These are phyloP conservation scores for Candida ascalaphidarum DNA, from an alignment of 805 yeast genomes.

Conservation along the genomic window DNA sequence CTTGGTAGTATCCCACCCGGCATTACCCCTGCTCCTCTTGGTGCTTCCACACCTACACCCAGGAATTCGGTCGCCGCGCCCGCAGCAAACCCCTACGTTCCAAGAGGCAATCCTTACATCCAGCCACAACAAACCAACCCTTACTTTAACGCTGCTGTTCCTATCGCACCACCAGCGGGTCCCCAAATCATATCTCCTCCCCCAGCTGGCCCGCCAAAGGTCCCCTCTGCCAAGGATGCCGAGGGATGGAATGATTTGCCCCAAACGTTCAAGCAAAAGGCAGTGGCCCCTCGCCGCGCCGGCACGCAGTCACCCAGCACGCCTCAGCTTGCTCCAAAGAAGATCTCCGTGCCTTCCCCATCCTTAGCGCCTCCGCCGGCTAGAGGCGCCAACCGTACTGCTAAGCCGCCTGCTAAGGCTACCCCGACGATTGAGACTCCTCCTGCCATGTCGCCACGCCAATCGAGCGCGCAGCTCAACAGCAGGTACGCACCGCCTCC, in stretches of 20 bases:
- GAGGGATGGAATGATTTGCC: slow-evolving; percentile 75
- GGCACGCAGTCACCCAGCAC: too few species aligned
- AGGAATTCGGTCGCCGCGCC: too few species aligned
- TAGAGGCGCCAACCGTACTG: slow-evolving; percentile 15
- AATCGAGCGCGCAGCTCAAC: slow-evolving; percentile 14
- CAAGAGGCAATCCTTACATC: too few species aligned
- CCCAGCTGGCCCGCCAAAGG: slow-evolving; percentile 11
- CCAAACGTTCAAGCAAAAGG: slow-evolving; percentile 34
- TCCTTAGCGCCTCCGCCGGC: slow-evolving; percentile 21
- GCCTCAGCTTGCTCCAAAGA: too few species aligned
- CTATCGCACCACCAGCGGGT: slow-evolving; percentile 14
- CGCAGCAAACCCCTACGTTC: too few species aligned
- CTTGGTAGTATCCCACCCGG: too few species aligned
- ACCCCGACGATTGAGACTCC: too few species aligned
- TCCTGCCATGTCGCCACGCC: slow-evolving; percentile 8
- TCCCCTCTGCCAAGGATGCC: slow-evolving; percentile 34
- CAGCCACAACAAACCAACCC: too few species aligned
- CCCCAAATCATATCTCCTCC: slow-evolving; percentile 8
- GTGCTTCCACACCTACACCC: too few species aligned
- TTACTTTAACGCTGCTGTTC: slow-evolving; percentile 14
- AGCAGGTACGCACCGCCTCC: slow-evolving; percentile 26
- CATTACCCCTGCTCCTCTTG: too few species aligned
- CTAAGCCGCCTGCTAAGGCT: slow-evolving; percentile 12
- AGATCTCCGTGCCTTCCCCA: too few species aligned
- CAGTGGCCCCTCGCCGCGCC: slow-evolving; percentile 30